phyloP scores from a whole-genome alignment of 1,284 basidiomycete species.

The Marasmius tenuissimus region DNA sequence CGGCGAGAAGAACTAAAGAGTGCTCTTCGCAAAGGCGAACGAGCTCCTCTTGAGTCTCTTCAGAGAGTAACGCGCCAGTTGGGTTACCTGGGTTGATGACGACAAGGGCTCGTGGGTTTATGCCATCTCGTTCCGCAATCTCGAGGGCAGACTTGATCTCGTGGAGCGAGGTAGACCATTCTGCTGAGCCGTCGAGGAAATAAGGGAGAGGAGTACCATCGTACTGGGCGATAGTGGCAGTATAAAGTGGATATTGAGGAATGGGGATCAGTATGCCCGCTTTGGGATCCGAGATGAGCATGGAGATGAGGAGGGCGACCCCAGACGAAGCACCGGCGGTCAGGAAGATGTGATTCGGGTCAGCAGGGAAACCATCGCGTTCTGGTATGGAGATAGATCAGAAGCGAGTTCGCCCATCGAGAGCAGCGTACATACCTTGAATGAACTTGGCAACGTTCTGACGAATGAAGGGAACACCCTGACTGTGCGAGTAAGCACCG shows the following conservation, averaged over 20 bases:
- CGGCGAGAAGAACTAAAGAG: slow-evolving; percentile 86
- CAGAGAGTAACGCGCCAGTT: slow-evolving; percentile 81
- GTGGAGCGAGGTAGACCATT: slow-evolving; percentile 83
- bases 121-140: slow-evolving; percentile 66
- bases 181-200: slow-evolving; percentile 80
- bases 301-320: slow-evolving; percentile 84
- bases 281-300: slow-evolving; percentile 68
- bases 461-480: slow-evolving; percentile 89
- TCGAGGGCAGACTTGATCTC: slow-evolving; percentile 72
- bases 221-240: slow-evolving; percentile 88
- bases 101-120: slow-evolving; percentile 78
- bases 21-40: slow-evolving; percentile 83
- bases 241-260: slow-evolving; percentile 97
- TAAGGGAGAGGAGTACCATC: slow-evolving; percentile 86
- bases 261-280: slow-evolving; percentile 93
- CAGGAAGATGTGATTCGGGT: slow-evolving; percentile 89
- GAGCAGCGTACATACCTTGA: slow-evolving; percentile 51
- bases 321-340: slow-evolving; percentile 94
- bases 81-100: slow-evolving; percentile 98
- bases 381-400: slow-evolving; percentile 42
- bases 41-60: slow-evolving; percentile 70
- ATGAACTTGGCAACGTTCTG: slow-evolving; percentile 92
- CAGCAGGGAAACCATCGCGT: slow-evolving; percentile 84
- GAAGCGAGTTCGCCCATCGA: not conserved
- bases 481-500: slow-evolving; percentile 95